A percentile compares a stretch with the other conserved stretches of the same genome.
phyloP scores from a whole-genome alignment of 495 filamentous ascomycete genomes.

The Trichoderma virens region DNA sequence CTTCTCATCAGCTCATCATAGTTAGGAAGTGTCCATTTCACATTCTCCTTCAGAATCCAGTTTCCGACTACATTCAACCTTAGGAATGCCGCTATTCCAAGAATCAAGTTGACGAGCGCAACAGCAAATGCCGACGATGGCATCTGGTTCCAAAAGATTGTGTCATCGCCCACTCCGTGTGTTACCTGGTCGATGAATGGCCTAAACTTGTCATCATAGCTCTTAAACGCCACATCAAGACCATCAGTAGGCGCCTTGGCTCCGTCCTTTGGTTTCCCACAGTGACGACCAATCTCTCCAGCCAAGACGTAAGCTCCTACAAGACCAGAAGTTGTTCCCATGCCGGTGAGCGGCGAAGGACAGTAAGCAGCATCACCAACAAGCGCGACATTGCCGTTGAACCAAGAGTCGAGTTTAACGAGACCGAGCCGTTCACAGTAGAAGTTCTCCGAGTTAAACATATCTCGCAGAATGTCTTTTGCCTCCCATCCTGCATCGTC shows the following conservation, averaged over 20 bases:
- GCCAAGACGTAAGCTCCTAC: constrained; percentile 44
- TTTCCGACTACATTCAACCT: constrained; percentile 23
- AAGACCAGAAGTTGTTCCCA: constrained; percentile 38
- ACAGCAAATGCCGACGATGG: background rate
- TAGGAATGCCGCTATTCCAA: constrained; percentile 20
- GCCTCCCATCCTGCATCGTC: constrained; percentile 36
- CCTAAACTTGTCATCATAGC: constrained; percentile 35
- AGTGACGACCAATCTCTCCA: constrained; percentile 36
- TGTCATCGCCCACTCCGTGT: constrained; percentile 12
- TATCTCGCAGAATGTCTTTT: constrained; percentile 27
- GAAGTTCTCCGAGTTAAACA: constrained; percentile 39
- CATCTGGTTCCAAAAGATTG: background rate
- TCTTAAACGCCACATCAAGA: constrained; percentile 26
- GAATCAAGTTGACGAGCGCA: constrained; percentile 1
- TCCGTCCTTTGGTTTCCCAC: background rate
- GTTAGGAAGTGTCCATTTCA: constrained; percentile 28
- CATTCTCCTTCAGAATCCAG: constrained; percentile 24
- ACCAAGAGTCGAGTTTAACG: constrained; percentile 30
- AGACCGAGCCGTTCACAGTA: constrained; percentile 40
- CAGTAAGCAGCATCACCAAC: constrained; percentile 39
- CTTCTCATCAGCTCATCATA: constrained; percentile 20
- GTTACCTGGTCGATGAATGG: constrained; percentile 34
- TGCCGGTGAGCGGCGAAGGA: constrained; percentile 35
- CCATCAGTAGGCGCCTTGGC: constrained; percentile 15
- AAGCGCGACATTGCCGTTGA: constrained; percentile 27